Evolutionary conservation across 1,284 basidiomycete genomes (phyloP).

Genomic region (Lignosus rhinocerotis): DNA sequence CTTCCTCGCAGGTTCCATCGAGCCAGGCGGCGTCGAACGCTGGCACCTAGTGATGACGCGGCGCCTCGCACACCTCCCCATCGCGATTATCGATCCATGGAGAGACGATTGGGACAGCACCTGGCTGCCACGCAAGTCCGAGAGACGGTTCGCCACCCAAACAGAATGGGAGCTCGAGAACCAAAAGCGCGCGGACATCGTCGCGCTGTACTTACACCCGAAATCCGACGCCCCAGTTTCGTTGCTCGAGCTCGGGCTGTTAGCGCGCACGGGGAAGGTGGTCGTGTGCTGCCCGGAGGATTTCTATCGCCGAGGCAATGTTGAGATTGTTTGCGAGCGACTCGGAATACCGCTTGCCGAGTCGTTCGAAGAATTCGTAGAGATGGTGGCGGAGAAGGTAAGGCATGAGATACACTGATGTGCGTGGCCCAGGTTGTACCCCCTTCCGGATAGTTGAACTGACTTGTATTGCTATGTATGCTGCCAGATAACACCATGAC

Average conservation of each 20-base stretch:
- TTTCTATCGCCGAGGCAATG: slow-evolving; percentile 3
- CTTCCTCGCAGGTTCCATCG: slow-evolving; percentile 12
- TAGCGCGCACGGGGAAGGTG: not conserved
- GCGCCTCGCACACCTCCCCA: not conserved
- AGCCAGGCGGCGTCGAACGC: not conserved
- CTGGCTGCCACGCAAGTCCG: slow-evolving; percentile 1
- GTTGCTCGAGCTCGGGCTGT: slow-evolving; percentile 13
- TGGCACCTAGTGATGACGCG: slow-evolving; percentile 3
- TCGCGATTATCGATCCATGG: slow-evolving; percentile 10
- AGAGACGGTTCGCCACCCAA: slow-evolving; percentile 1
- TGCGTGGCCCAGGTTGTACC: too few relatives aligned
- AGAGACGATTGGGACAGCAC: slow-evolving; percentile 1
- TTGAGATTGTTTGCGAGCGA: slow-evolving; percentile 5
- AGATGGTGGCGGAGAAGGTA: not conserved
- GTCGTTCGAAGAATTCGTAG: not conserved
- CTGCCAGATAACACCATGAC: too few relatives aligned
- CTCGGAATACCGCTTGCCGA: not conserved
- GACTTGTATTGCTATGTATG: too few relatives aligned
- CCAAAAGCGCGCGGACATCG: slow-evolving; percentile 1
- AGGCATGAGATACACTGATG: not conserved
- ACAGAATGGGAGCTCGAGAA: slow-evolving; percentile 10
- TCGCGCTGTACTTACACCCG: slow-evolving; percentile 5
- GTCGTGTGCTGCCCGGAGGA: slow-evolving; percentile 4
- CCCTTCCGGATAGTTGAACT: too few relatives aligned
- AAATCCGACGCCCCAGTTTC: slow-evolving; percentile 2